Evolutionary conservation across 257 asterid genomes (phyloP).

Genomic region (Agastache rugosa): DNA sequence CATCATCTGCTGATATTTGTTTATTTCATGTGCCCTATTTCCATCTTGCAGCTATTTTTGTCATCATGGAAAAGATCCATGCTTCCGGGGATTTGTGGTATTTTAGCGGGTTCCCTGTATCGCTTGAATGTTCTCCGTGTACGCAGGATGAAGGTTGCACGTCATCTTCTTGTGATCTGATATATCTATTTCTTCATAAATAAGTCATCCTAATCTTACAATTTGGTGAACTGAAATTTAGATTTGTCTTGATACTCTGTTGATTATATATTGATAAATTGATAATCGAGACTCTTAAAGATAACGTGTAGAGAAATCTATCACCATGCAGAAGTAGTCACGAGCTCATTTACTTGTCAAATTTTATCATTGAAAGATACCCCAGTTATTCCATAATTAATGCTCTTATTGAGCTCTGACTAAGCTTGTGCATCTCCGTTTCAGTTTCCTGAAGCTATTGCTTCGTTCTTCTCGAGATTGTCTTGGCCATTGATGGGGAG

Average conservation of each 20-base stretch:
- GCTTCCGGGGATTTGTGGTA: constrained; percentile 94
- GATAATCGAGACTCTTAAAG: not conserved
- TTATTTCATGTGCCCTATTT: constrained; percentile 32
- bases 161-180: constrained; percentile 19
- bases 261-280: not conserved
- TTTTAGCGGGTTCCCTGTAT: constrained; percentile 90
- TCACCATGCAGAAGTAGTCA: not conserved
- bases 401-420: constrained; percentile 28
- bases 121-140: constrained; percentile 74
- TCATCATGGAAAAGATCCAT: constrained; percentile 98
- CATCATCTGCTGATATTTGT: constrained; percentile 23
- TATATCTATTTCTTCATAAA: not conserved
- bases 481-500: constrained; percentile 72
- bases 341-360: not conserved
- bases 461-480: constrained; percentile 80
- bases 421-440: constrained; percentile 33
- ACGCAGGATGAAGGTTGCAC: constrained; percentile 79
- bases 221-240: not conserved
- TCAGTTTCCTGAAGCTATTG: constrained; percentile 85
- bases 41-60: constrained; percentile 74
- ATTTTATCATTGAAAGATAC: no score
- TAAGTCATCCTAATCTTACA: not conserved
- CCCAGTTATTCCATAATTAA: no score
- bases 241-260: not conserved
- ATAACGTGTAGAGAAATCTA: not conserved